phyloP scores from a whole-genome alignment of 164 flowering plant species.

The Magnolia sinica region DNA sequence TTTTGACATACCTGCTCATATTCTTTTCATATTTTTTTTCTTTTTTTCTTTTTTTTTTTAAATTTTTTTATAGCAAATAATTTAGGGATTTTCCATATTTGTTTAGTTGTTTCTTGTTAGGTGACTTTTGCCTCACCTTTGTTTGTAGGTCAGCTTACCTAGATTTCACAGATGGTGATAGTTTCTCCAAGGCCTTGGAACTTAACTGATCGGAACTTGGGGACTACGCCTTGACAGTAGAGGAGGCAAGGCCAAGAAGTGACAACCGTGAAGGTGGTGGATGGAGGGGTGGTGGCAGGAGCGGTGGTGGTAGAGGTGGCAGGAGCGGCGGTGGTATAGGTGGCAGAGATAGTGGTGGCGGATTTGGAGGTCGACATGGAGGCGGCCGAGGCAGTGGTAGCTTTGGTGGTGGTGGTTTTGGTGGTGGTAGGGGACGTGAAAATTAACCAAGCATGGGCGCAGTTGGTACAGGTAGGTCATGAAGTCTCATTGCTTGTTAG shows the following conservation, averaged over 20 bases:
- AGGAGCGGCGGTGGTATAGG: constrained; percentile 26
- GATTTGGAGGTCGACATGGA: constrained; percentile 30
- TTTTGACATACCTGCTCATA: too few relatives aligned
- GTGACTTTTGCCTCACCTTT: neutral
- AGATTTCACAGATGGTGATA: constrained; percentile 42
- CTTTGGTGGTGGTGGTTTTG: constrained; percentile 13
- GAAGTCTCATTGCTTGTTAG: too few relatives aligned
- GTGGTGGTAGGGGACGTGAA: constrained; percentile 52
- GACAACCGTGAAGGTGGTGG: constrained; percentile 32
- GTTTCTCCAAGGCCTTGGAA: constrained; percentile 58
- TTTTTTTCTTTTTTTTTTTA: too few relatives aligned
- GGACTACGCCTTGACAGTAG: constrained; percentile 44
- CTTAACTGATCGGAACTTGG: constrained; percentile 54
- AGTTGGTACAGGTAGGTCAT: constrained; percentile 32
- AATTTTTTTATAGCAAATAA: too few relatives aligned
- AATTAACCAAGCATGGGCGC: constrained; percentile 41
- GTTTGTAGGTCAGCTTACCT: constrained; percentile 70
- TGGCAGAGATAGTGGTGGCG: constrained; percentile 37
- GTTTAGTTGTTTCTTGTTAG: too few relatives aligned
- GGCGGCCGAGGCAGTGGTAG: constrained; percentile 30
- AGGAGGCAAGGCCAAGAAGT: constrained; percentile 67
- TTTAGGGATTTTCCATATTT: too few relatives aligned
- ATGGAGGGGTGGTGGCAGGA: constrained; percentile 23
- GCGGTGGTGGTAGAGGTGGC: constrained; percentile 14
- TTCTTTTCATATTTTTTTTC: too few relatives aligned